Evolutionary conservation across 2,329 filamentous ascomycete genomes (phyloP).

Genomic region (Neoscytalidium dimidiatum): DNA sequence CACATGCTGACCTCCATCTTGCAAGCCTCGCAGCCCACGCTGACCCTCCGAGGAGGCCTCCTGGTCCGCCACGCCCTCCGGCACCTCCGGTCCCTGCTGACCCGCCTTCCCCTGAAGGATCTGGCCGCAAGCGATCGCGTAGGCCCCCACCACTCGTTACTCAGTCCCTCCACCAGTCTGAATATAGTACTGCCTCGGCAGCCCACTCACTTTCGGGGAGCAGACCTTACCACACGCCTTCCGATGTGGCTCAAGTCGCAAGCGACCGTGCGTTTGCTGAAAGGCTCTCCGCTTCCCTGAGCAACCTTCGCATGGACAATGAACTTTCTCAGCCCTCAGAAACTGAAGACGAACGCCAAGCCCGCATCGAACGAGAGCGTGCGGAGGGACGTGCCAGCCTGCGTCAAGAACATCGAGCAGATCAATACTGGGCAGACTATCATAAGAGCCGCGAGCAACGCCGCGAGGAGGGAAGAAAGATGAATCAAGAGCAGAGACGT

Average conservation of each 20-base stretch:
- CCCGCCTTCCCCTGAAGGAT: constrained; percentile 6
- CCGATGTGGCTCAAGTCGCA: background rate
- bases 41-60: constrained; percentile 2
- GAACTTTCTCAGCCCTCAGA: background rate
- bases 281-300: background rate
- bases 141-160: constrained; percentile 12
- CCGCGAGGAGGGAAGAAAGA: background rate
- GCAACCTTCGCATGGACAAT: background rate
- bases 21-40: background rate
- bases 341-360: background rate
- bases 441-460: background rate
- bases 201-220: background rate
- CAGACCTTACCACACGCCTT: background rate
- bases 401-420: background rate
- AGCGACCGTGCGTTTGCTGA: background rate
- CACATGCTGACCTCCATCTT: background rate
- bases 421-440: constrained; percentile 3
- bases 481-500: background rate
- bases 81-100: constrained; percentile 11
- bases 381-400: background rate
- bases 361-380: constrained; percentile 7
- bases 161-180: background rate
- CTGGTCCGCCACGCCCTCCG: constrained; percentile 12
- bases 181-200: background rate
- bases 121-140: background rate